Evolutionary conservation across 352 stramenopile genomes (phyloP), one percentile per base, ranked within the genome.

Genomic region (Pythium plurisporium): DNA sequence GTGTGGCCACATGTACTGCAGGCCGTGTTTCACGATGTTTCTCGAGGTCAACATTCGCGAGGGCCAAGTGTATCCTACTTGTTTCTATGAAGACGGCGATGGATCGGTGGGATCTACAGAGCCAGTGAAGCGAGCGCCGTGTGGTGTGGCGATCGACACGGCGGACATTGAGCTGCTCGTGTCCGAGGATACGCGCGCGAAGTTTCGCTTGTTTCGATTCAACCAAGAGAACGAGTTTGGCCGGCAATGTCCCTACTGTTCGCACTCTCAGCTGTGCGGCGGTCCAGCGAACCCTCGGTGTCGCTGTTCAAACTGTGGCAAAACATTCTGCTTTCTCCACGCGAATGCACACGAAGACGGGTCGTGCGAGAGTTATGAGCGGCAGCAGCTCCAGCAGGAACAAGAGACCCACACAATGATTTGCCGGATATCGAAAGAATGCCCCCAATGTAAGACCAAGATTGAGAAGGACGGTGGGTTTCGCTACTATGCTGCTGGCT

Each of bases 321-420:
- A 67, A 8, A 72, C 79, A 22, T 97, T 91, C 62, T 97, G 89
- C 46, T 96, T 95, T 45, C 71, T 91, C 15, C 89, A 97, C 46
- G 91, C 76, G 15, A 96, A 78, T 43, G 86, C 87, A 0, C 89
- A 97, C 55, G 55, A 73, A 42, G 76, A 71, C 27, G 56, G 64
- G 6, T 74, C 67, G 1, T 97, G 89, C 60, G 72, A 67, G 19
- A 71, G 80, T n/a, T 96, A 96, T 19, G 61, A 68, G 4, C 40
- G 23, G 9, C 6, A 46, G 1, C 29, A 67, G n/a, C 17, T 38
- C 5, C 7, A 19, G 8, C 59, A 64, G 15, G 62, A 72, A 11
- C 72, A 73, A 54, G 30, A 70, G 9, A 79, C 72, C 37, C 71
- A 64, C 20, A 64, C 67, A 2, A 64, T 59, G 43, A 65, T 76